Percentiles rank a stretch among this genome's conserved stretches.
phyloP scores from a whole-genome alignment of 768 basidiomycete genomes.

The Tulasnella sp. region DNA sequence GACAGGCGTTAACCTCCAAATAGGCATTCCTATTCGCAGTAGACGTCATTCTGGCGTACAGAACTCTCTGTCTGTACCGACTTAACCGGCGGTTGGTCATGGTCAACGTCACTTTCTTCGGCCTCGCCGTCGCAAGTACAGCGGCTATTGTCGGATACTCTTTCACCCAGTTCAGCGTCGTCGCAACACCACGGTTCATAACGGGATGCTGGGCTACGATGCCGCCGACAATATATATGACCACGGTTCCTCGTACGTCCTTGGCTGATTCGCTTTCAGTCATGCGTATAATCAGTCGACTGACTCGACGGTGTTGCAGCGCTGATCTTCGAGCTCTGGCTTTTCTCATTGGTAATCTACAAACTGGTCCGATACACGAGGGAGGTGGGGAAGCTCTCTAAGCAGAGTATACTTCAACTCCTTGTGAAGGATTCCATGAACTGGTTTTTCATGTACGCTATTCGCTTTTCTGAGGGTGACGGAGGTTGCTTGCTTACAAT shows the following conservation, averaged over 20 bases:
- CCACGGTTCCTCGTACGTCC: not conserved
- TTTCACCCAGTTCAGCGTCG: not conserved
- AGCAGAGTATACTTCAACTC: not conserved
- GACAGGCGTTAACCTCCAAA: not conserved
- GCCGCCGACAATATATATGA: not conserved
- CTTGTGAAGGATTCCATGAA: constrained; percentile 6
- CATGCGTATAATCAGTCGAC: not conserved
- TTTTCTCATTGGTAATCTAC: not conserved
- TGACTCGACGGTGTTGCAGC: not conserved
- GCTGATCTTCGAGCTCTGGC: constrained; percentile 8
- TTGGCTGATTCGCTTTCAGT: not conserved
- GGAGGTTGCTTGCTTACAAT: not conserved
- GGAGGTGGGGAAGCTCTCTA: not conserved
- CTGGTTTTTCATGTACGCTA: constrained; percentile 10
- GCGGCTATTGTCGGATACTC: not conserved
- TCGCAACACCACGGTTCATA: constrained; percentile 4
- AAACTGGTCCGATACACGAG: not conserved
- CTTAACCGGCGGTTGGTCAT: not conserved
- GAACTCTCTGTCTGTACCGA: constrained; percentile 3
- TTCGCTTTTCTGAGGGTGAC: too few species aligned
- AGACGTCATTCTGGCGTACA: constrained; percentile 1
- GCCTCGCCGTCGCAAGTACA: not conserved
- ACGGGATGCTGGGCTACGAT: constrained; percentile 3
- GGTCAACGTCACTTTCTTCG: not conserved
- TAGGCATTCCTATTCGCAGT: constrained; percentile 4